Percentiles rank a stretch among this genome's conserved stretches.
Evolutionary conservation across 2,329 filamentous ascomycete species (phyloP).

Genomic region (Fusarium sp.): DNA sequence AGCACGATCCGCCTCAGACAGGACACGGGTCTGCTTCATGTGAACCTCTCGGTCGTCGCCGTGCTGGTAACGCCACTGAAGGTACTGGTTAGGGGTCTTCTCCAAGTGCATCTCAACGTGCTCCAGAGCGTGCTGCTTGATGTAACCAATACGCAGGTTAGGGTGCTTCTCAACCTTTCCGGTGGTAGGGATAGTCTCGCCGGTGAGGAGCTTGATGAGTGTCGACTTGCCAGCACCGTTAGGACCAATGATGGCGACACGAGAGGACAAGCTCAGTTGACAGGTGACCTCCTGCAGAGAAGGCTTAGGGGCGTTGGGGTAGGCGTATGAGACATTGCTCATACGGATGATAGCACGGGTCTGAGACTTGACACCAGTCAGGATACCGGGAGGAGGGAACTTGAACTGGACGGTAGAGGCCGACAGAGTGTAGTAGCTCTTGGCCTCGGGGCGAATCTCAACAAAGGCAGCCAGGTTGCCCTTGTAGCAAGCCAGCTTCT

Average conservation of each 20-base stretch:
- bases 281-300: constrained; percentile 92
- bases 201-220: constrained; percentile 96
- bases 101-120: constrained; percentile 99
- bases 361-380: constrained; percentile 94
- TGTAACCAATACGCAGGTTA: constrained; percentile 98
- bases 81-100: constrained; percentile 98
- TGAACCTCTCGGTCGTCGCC: constrained; percentile 97
- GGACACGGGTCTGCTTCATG: constrained; percentile 95
- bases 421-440: constrained; percentile 97
- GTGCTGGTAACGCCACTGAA: constrained; percentile 98
- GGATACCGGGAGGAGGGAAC: constrained; percentile 94
- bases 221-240: constrained; percentile 99
- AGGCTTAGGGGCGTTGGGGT: constrained; percentile 89
- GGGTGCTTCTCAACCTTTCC: constrained; percentile 98
- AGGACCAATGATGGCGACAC: constrained; percentile 95
- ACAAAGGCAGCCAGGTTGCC: constrained; percentile 90
- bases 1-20: constrained; percentile 86
- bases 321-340: constrained; percentile 92
- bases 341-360: constrained; percentile 96
- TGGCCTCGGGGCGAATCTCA: constrained; percentile 90
- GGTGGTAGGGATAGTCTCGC: constrained; percentile 85
- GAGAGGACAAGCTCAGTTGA: constrained; percentile 88
- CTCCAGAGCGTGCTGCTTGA: constrained; percentile 98
- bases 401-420: constrained; percentile 94
- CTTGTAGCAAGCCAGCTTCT: constrained; percentile 92